Evolutionary conservation across 345 rosid genomes (phyloP).

Genomic region (Populus nigra): DNA sequence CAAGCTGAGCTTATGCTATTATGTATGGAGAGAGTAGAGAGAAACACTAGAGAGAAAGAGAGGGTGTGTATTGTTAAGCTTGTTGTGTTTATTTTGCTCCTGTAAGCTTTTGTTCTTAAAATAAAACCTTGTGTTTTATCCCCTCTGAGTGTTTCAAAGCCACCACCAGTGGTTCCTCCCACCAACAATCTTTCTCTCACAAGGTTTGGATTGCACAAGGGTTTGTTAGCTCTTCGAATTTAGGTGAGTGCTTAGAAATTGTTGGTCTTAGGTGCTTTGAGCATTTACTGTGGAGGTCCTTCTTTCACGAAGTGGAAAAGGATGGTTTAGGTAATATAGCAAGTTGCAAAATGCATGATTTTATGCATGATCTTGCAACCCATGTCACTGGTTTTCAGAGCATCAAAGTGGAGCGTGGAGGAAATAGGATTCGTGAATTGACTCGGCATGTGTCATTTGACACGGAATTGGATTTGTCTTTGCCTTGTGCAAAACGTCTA

Average conservation of each 20-base stretch:
- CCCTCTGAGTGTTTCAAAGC: too few relatives aligned
- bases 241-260: not conserved
- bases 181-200: too few relatives aligned
- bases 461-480: not conserved
- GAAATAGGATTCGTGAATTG: not conserved
- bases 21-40: too few relatives aligned
- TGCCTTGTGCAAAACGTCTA: not conserved
- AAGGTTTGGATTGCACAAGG: conserved; percentile 37
- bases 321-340: fast-evolving
- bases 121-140: too few relatives aligned
- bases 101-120: too few relatives aligned
- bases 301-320: conserved; percentile 21
- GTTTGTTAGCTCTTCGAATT: not conserved
- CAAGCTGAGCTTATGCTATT: too few relatives aligned
- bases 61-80: too few relatives aligned
- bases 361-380: too few relatives aligned
- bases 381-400: not conserved
- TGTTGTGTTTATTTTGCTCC: too few relatives aligned
- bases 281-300: not conserved
- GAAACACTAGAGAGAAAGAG: too few relatives aligned
- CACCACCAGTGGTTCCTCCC: too few relatives aligned
- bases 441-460: conserved; percentile 7
- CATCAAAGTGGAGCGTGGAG: fast-evolving
- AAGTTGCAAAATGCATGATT: conserved; percentile 23
- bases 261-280: not conserved